Evolutionary conservation across 2,329 filamentous ascomycete genomes (phyloP).

Genomic region (Cladosporium sp.): DNA sequence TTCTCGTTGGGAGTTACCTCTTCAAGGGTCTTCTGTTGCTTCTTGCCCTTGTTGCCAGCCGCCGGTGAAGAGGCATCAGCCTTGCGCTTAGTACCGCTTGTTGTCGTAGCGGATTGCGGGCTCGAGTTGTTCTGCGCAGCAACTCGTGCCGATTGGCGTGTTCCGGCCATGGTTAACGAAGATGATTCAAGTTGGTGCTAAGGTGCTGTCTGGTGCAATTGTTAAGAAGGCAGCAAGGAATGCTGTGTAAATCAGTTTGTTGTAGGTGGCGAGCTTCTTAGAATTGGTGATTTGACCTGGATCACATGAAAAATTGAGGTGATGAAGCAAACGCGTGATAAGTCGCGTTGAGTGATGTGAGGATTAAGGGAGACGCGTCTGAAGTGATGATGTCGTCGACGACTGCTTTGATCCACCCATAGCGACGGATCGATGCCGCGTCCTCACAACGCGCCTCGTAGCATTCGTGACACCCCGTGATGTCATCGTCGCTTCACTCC

Average conservation of each 20-base stretch:
- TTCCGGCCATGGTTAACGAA: slow-evolving; percentile 24
- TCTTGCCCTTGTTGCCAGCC: slow-evolving; percentile 38
- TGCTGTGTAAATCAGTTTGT: not conserved
- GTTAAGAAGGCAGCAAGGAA: not conserved
- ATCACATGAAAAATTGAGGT: not conserved
- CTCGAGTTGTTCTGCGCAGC: slow-evolving; percentile 17
- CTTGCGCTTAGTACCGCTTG: slow-evolving; percentile 34
- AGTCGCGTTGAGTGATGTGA: not conserved
- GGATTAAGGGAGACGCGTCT: not conserved
- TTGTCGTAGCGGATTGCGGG: slow-evolving; percentile 17
- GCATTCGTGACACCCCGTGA: too few species aligned
- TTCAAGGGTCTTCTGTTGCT: slow-evolving; percentile 49
- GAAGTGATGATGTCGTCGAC: not conserved
- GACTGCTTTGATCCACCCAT: not conserved
- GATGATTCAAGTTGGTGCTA: not conserved
- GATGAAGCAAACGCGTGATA: not conserved
- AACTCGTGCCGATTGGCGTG: slow-evolving; percentile 25
- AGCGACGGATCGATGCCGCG: too few species aligned
- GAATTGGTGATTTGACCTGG: not conserved
- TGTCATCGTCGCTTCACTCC: too few species aligned
- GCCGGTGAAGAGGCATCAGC: slow-evolving; percentile 27
- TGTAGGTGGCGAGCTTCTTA: not conserved
- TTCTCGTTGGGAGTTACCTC: slow-evolving; percentile 42
- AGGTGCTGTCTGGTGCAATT: not conserved
- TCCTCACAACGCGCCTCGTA: too few species aligned